Conservation (phyloP, 2,329 filamentous ascomycete genomes). For the Plectosphaerella cucumerina region DNA sequence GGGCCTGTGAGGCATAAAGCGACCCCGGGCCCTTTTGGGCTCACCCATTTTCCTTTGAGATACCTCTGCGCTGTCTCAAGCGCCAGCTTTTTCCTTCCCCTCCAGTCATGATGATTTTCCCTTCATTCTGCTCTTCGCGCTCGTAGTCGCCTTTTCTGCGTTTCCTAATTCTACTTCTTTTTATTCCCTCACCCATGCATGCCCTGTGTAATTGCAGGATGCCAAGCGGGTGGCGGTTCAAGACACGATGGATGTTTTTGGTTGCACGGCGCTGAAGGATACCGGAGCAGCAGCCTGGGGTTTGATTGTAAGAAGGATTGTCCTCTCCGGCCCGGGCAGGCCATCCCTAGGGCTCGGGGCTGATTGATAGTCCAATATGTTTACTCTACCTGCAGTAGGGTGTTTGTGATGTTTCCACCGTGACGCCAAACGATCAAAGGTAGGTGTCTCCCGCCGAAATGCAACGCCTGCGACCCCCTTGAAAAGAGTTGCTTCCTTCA, state of each 20-base stretch:
- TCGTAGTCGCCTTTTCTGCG: neutral
- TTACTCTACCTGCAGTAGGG: neutral
- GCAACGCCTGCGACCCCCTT: too few species aligned
- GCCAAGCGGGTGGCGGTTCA: neutral
- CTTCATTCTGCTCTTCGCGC: neutral
- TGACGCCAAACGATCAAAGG: too few species aligned
- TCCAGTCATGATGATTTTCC: constrained; percentile 2
- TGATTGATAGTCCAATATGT: too few species aligned
- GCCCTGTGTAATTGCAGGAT: neutral
- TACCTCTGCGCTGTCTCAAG: neutral
- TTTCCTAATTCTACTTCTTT: constrained; percentile 1
- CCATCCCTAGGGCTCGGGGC: too few species aligned
- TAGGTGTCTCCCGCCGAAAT: too few species aligned
- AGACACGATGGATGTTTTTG: neutral
- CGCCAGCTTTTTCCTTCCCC: neutral
- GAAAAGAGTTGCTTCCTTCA: neutral
- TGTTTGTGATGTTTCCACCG: too few species aligned
- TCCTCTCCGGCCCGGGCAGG: too few species aligned
- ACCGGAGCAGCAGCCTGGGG: neutral
- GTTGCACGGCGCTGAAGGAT: neutral
- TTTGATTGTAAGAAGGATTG: too few species aligned
- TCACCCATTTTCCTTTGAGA: neutral
- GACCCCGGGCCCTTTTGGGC: neutral
- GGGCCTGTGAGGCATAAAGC: neutral
- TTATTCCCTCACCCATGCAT: too few species aligned